These are phyloP conservation scores for Yamadazyma kitorensis DNA, from an alignment of 805 yeast species.

Conservation along the genomic window DNA sequence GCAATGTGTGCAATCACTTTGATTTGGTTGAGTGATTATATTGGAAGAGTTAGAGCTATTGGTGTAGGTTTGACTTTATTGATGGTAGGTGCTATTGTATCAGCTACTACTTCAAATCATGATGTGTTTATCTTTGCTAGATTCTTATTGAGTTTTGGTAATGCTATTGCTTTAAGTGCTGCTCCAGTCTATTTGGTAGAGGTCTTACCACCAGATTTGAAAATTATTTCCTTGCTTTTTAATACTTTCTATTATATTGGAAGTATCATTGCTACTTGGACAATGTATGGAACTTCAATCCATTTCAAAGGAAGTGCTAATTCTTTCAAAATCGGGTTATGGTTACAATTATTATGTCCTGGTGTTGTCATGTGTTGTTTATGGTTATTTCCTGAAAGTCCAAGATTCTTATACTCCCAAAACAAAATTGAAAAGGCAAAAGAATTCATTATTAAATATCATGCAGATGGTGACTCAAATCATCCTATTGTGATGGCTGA, in stretches of 20 bases:
- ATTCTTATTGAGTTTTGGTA: constrained; percentile 45
- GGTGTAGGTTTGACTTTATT: constrained; percentile 21
- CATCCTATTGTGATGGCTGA: constrained; percentile 29
- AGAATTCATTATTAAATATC: constrained; percentile 13
- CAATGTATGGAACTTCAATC: constrained; percentile 28
- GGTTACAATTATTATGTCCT: constrained; percentile 36
- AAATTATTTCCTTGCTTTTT: constrained; percentile 9
- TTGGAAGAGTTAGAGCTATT: constrained; percentile 35
- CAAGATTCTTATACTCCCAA: constrained; percentile 40
- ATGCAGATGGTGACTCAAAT: constrained; percentile 15
- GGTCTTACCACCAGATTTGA: constrained; percentile 32
- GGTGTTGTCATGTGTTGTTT: constrained; percentile 31
- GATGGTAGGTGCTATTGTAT: constrained; percentile 28
- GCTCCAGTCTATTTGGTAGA: constrained; percentile 47
- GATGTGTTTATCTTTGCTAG: constrained; percentile 38
- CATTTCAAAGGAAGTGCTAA: constrained; percentile 34
- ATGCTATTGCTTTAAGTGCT: constrained; percentile 35
- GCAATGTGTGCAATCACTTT: constrained; percentile 23
- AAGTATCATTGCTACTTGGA: constrained; percentile 33
- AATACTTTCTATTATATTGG: constrained; percentile 41
- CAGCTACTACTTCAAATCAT: constrained; percentile 24
- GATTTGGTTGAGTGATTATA: constrained; percentile 26
- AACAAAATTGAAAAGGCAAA: constrained; percentile 29
- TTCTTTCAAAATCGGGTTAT: constrained; percentile 21
- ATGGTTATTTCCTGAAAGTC: constrained; percentile 45